Evolutionary conservation across 768 basidiomycete genomes (phyloP).

Genomic region (Podaxis sp.): DNA sequence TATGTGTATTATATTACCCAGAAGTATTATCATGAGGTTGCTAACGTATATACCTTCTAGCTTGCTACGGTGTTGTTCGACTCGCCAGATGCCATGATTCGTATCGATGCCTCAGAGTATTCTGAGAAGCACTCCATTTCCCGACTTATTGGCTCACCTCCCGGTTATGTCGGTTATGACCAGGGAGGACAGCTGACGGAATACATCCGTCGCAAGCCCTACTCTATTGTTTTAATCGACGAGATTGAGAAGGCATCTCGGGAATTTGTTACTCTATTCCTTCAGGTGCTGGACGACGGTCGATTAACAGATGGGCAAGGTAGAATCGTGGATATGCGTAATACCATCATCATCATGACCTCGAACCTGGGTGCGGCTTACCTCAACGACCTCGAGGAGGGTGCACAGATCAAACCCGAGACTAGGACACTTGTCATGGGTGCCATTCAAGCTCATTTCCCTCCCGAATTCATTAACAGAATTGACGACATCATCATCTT

Average conservation of each 20-base stretch:
- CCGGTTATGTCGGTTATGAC: constrained; percentile 92
- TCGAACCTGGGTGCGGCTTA: constrained; percentile 84
- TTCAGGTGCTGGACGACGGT: constrained; percentile 90
- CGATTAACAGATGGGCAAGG: constrained; percentile 92
- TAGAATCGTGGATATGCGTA: constrained; percentile 83
- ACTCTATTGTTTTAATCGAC: constrained; percentile 81
- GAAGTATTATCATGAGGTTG: background rate
- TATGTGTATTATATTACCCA: constrained; percentile 34
- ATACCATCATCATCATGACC: constrained; percentile 94
- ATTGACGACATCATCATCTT: constrained; percentile 87
- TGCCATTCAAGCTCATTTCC: constrained; percentile 82
- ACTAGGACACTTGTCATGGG: constrained; percentile 71
- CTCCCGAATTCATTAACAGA: constrained; percentile 90
- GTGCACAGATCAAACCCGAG: constrained; percentile 52
- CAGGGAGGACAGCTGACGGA: constrained; percentile 90
- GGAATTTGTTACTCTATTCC: constrained; percentile 49
- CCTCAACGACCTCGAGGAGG: constrained; percentile 73
- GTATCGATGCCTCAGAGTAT: constrained; percentile 92
- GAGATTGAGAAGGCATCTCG: constrained; percentile 91
- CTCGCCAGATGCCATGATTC: constrained; percentile 88
- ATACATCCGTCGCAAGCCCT: constrained; percentile 89
- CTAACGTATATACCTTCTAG: constrained; percentile 32
- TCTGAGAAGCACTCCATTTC: constrained; percentile 68
- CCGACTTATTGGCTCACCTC: constrained; percentile 58
- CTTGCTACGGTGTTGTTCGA: constrained; percentile 90